These are phyloP conservation scores for Suillus placidus DNA, from an alignment of 768 basidiomycete genomes.

Conservation along the genomic window DNA sequence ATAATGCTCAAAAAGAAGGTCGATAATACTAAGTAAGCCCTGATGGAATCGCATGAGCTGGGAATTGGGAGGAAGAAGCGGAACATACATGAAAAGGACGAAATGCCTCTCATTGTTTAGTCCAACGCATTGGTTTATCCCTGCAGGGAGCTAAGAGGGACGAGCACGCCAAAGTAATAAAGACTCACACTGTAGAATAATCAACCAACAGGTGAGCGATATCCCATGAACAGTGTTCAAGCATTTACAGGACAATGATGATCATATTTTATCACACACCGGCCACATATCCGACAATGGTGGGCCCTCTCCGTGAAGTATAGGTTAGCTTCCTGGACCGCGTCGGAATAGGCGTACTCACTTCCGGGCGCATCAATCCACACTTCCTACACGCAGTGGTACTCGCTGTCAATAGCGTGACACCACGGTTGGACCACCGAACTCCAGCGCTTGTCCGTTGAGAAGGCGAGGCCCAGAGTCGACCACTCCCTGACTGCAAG, in stretches of 20 bases:
- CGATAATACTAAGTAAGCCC: slow-evolving; percentile 78
- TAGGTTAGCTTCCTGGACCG: slow-evolving; percentile 17
- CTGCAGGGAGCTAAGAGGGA: slow-evolving; percentile 40
- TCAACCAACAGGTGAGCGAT: slow-evolving; percentile 7
- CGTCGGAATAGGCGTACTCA: slow-evolving; percentile 36
- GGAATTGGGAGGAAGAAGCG: not conserved
- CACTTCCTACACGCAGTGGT: slow-evolving; percentile 72
- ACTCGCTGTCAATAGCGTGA: slow-evolving; percentile 56
- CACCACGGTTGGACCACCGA: slow-evolving; percentile 47
- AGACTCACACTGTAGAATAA: slow-evolving; percentile 42
- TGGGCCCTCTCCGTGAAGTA: slow-evolving; percentile 71
- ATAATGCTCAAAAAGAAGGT: slow-evolving; percentile 61
- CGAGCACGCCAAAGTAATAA: not conserved
- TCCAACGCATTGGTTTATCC: slow-evolving; percentile 98
- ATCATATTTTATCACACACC: slow-evolving; percentile 87
- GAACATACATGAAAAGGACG: slow-evolving; percentile 84
- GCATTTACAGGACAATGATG: slow-evolving; percentile 86
- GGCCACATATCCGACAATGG: slow-evolving; percentile 90
- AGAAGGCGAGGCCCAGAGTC: slow-evolving; percentile 58
- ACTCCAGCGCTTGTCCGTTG: slow-evolving; percentile 42
- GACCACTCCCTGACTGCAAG: slow-evolving; percentile 38
- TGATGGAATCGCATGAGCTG: slow-evolving; percentile 30
- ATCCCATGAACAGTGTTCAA: slow-evolving; percentile 8
- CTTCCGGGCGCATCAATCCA: slow-evolving; percentile 73
- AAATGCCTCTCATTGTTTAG: slow-evolving; percentile 96